Base-by-base conservation (phyloP, 805 yeast species). In the Starmera amethionina region DNA sequence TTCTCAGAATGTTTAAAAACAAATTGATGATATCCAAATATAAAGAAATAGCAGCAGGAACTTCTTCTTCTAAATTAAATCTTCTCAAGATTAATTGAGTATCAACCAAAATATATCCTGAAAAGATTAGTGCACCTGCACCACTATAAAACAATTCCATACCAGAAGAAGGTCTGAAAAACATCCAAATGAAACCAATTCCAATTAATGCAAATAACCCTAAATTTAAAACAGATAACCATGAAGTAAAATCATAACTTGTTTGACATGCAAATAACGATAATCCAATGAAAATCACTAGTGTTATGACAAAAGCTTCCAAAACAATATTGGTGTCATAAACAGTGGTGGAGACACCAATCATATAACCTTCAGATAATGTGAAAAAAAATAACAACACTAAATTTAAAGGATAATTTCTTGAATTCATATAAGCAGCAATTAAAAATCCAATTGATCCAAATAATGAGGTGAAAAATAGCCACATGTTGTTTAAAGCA, bases 21-120 rank as follows among this genome's bases (percentile, higher is more conserved):
- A 87, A 68, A 62, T 87, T 87, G 61, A 88, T 67, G 36, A 86
- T 74, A 57, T 87, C 96, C 67, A 87, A 70, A 58, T 88, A 87
- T 46, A 88, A 69, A 49, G 75, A 64, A 55, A 88, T 77, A 13
- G 90, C 77, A 39, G 94, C 90, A 32, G 77, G 72, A n/a, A 87
- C 72, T 53, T 85, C 95, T 49, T 88, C 95, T 49, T 87, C 96
- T 34, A 87, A 79, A 52, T 79, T 81, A 49, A 69, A 77, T 42
- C 75, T 77, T 54, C 81, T 77, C 77, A 87, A 72, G 41, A 87
- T 75, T 49, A 76, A 58, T 60, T 87, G 95, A 16, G 95, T 87
- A 58, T 87, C 96, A 36, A 85, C 75, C 38, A 87, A 61, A 43
- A 88, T 71, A 55, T 81, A 86, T 5, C 77, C 74, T 12, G 80